Evolutionary conservation across 2,329 filamentous ascomycete genomes (phyloP).

Genomic region (Graphilbum sp.): DNA sequence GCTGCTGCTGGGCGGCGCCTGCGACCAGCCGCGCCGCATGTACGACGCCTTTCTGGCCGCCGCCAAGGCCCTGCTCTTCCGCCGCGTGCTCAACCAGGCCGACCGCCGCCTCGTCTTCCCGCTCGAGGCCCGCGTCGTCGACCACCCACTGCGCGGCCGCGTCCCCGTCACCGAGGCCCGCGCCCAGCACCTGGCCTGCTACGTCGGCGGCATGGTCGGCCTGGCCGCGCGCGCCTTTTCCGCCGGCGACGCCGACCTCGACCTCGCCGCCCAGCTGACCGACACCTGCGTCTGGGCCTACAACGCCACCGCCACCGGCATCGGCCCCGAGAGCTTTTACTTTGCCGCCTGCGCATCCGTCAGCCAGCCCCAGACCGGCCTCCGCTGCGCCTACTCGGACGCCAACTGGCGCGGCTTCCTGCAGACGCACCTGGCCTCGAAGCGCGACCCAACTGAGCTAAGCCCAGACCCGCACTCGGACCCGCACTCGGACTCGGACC

Average conservation of each 20-base stretch:
- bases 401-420: slow-evolving; percentile 13
- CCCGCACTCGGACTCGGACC: no score
- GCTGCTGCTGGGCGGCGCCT: slow-evolving; percentile 46
- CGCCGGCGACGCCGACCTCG: slow-evolving; percentile 38
- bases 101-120: slow-evolving; percentile 30
- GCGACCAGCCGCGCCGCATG: slow-evolving; percentile 21
- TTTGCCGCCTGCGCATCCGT: slow-evolving; percentile 22
- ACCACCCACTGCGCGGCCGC: slow-evolving; percentile 10
- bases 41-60: slow-evolving; percentile 15
- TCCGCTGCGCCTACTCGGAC: slow-evolving; percentile 11
- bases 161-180: slow-evolving; percentile 15
- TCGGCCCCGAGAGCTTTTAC: slow-evolving; percentile 44
- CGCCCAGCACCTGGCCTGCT: slow-evolving; percentile 44
- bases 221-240: slow-evolving; percentile 43
- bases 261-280: slow-evolving; percentile 39
- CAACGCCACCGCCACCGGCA: slow-evolving; percentile 35
- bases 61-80: slow-evolving; percentile 24
- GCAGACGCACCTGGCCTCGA: slow-evolving; percentile 7
- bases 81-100: slow-evolving; percentile 17
- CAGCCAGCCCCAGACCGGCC: slow-evolving; percentile 9
- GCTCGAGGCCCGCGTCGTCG: slow-evolving; percentile 23
- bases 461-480: no score
- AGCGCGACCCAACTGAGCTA: neutral
- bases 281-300: slow-evolving; percentile 52
- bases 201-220: slow-evolving; percentile 49